phyloP scores from a whole-genome alignment of 2,329 filamentous ascomycete species.

The Verticillium alfalfae region DNA sequence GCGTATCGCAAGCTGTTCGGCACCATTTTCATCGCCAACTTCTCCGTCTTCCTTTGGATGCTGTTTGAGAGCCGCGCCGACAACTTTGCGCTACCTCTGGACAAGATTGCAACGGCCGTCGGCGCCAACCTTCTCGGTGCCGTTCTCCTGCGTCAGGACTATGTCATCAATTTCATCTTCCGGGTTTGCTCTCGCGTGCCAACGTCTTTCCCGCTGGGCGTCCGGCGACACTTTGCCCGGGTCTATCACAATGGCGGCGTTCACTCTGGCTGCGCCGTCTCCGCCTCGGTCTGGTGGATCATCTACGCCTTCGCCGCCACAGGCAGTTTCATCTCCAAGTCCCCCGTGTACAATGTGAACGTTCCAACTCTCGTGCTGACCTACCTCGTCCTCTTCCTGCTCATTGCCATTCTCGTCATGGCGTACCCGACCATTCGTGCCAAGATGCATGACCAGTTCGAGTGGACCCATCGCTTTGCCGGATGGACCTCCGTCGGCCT shows the following conservation, averaged over 20 bases:
- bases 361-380: conserved; percentile 42
- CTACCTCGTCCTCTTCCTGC: conserved; percentile 51
- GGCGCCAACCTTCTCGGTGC: conserved; percentile 43
- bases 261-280: conserved; percentile 44
- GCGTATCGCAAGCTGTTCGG: conserved; percentile 53
- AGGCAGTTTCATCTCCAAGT: conserved; percentile 25
- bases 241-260: conserved; percentile 48
- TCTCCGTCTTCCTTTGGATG: conserved; percentile 38
- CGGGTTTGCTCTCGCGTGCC: conserved; percentile 36
- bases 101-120: conserved; percentile 35
- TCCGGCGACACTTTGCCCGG: conserved; percentile 41
- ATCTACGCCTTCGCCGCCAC: conserved; percentile 28
- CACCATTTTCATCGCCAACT: conserved; percentile 43
- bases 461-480: conserved; percentile 64
- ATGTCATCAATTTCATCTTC: conserved; percentile 48
- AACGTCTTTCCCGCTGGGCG: conserved; percentile 37
- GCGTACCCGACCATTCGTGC: conserved; percentile 61
- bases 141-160: conserved; percentile 47
- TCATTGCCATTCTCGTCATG: conserved; percentile 53
- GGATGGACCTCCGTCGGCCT: conserved; percentile 62
- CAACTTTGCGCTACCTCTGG: conserved; percentile 19
- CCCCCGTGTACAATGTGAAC: conserved; percentile 3
- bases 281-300: conserved; percentile 43
- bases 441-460: conserved; percentile 63
- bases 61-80: conserved; percentile 18